These are phyloP conservation scores for Cladosporium sp. DNA, from an alignment of 2,329 filamentous ascomycete species.

Conservation along the genomic window DNA sequence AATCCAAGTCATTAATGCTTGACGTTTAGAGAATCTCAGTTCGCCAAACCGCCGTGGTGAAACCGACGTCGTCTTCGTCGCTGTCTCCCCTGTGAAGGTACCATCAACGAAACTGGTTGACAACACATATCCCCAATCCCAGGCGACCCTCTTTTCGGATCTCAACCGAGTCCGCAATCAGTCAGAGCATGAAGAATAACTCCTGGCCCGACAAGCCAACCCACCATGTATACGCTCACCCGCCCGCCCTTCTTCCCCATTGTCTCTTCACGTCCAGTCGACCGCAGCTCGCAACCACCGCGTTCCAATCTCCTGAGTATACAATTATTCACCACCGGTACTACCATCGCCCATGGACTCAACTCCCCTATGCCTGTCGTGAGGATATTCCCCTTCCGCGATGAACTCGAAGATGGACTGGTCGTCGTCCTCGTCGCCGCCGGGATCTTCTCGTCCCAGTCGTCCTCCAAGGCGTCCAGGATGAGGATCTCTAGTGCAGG, in stretches of 20 bases:
- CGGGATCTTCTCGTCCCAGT: background rate
- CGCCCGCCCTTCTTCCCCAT: no score
- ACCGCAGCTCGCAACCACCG: background rate
- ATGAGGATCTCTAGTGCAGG: background rate
- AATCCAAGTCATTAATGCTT: background rate
- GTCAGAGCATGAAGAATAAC: no score
- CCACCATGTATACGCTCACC: no score
- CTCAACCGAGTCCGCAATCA: no score
- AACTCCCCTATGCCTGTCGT: background rate
- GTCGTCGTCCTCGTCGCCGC: background rate
- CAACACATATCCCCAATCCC: no score
- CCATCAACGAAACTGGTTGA: no score
- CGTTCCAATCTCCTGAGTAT: background rate
- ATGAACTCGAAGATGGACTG: no score
- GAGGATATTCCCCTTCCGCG: background rate
- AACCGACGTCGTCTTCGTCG: background rate
- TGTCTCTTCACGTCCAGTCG: background rate
- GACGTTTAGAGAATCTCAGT: background rate
- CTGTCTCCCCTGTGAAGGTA: background rate
- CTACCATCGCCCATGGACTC: background rate
- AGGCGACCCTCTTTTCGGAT: no score
- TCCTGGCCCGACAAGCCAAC: no score
- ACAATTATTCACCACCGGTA: background rate
- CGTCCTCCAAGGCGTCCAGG: background rate
- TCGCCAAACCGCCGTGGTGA: background rate